These are phyloP conservation scores for Chaetomium cochliodes DNA, from an alignment of 495 filamentous ascomycete genomes.

Conservation along the genomic window DNA sequence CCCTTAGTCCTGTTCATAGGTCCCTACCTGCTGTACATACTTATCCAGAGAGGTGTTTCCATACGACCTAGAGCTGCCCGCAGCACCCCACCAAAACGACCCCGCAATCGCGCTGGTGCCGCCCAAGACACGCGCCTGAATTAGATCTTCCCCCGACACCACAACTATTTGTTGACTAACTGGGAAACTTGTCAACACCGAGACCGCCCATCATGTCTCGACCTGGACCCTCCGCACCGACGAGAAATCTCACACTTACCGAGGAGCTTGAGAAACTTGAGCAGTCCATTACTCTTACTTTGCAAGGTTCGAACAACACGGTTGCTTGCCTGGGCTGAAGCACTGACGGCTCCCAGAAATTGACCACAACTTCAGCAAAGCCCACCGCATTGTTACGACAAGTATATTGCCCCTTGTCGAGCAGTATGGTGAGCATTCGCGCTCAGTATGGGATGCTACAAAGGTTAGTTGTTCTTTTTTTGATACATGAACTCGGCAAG, in stretches of 20 bases:
- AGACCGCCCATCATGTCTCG: constrained; percentile 42
- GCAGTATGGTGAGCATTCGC: constrained; percentile 91
- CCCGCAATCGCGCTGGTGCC: constrained; percentile 20
- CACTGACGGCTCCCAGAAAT: constrained; percentile 63
- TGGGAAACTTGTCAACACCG: constrained; percentile 5
- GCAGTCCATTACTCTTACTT: constrained; percentile 91
- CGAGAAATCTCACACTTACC: constrained; percentile 74
- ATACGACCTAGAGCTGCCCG: background rate
- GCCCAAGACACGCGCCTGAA: constrained; percentile 16
- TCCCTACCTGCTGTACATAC: no score
- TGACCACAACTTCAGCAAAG: constrained; percentile 95
- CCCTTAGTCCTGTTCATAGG: background rate
- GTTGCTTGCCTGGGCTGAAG: background rate
- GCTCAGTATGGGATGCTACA: constrained; percentile 92
- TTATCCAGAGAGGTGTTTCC: background rate
- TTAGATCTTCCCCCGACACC: constrained; percentile 1
- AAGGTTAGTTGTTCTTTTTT: constrained; percentile 55
- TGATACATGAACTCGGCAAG: no score
- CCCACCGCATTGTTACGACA: constrained; percentile 91
- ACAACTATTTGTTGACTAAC: constrained; percentile 20
- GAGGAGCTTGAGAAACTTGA: constrained; percentile 96
- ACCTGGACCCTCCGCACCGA: constrained; percentile 49
- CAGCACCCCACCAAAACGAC: constrained; percentile 24
- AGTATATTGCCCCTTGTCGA: constrained; percentile 94
- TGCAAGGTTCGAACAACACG: constrained; percentile 65